Percentiles rank a stretch among this genome's conserved stretches.
phyloP scores from a whole-genome alignment of 768 basidiomycete genomes.

The Tricholoma terreum region DNA sequence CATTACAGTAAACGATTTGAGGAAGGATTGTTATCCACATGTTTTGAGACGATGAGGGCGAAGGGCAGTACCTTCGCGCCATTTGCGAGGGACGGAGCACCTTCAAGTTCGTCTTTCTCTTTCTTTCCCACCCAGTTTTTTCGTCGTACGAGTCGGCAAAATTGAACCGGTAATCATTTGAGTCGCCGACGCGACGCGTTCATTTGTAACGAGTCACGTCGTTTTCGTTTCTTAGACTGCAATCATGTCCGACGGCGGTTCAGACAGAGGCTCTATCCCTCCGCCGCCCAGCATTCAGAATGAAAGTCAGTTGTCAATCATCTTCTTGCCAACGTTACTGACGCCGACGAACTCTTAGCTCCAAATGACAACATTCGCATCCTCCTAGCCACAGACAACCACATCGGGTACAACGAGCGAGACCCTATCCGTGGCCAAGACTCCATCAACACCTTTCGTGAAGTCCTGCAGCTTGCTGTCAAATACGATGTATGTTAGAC shows the following conservation, averaged over 20 bases:
- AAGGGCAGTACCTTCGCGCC: no score
- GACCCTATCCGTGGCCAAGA: conserved; percentile 95
- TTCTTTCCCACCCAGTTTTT: no score
- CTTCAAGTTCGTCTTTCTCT: no score
- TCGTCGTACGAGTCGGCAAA: no score
- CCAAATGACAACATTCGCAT: conserved; percentile 73
- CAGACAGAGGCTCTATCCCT: conserved; percentile 22
- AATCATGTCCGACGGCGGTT: conserved; percentile 24
- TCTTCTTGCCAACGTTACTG: conserved; percentile 1
- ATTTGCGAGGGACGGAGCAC: no score
- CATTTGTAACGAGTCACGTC: background rate
- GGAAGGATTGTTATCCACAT: no score
- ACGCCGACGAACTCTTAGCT: conserved; percentile 31
- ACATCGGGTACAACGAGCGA: conserved; percentile 91
- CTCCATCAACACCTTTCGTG: conserved; percentile 91
- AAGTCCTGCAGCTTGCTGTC: conserved; percentile 88
- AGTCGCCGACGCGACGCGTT: background rate
- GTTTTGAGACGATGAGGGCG: no score
- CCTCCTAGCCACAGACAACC: conserved; percentile 92
- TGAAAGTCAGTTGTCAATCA: conserved; percentile 29
- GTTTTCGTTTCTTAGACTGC: background rate
- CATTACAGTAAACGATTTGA: no score
- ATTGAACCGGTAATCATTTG: background rate
- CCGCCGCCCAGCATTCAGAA: conserved; percentile 34
- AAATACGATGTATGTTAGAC: conserved; percentile 70